phyloP scores from a whole-genome alignment of 805 yeast species.

The Cyberlindnera mrakii region DNA sequence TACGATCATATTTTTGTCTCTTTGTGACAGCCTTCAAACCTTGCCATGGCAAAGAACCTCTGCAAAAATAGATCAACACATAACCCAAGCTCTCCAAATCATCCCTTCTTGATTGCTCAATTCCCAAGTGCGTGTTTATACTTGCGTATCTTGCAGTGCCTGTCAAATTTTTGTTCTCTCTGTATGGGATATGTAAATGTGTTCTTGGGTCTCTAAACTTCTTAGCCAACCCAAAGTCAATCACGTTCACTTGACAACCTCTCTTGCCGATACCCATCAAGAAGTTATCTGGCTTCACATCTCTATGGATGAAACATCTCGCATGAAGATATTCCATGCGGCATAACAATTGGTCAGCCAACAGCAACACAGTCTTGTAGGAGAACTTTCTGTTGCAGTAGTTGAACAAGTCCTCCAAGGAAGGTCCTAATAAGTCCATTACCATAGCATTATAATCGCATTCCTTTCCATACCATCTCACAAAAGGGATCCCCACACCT shows the following conservation, averaged over 20 bases:
- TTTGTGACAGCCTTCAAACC: conserved; percentile 95
- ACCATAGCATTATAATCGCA: conserved; percentile 97
- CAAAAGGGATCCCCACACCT: conserved; percentile 95
- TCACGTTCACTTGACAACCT: conserved; percentile 94
- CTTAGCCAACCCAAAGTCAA: conserved; percentile 93
- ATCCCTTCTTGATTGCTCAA: conserved; percentile 95
- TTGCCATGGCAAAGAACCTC: conserved; percentile 98
- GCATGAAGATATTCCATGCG: conserved; percentile 95
- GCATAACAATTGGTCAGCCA: conserved; percentile 92
- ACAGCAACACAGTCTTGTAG: conserved; percentile 83
- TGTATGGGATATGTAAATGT: conserved; percentile 90
- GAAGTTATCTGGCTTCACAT: conserved; percentile 92
- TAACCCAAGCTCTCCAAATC: conserved; percentile 94
- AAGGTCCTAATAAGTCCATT: conserved; percentile 91
- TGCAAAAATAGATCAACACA: conserved; percentile 87
- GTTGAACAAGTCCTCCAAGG: conserved; percentile 90
- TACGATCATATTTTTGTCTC: conserved; percentile 94
- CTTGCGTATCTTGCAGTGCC: conserved; percentile 98
- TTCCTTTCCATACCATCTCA: conserved; percentile 95
- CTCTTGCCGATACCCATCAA: conserved; percentile 85
- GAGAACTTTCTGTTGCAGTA: conserved; percentile 93
- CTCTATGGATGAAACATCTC: conserved; percentile 91
- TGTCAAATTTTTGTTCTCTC: conserved; percentile 92
- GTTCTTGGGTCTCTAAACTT: conserved; percentile 93
- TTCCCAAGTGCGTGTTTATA: conserved; percentile 92